Base-by-base conservation (phyloP, 768 basidiomycete species). In the Leccinum ochraceum region DNA sequence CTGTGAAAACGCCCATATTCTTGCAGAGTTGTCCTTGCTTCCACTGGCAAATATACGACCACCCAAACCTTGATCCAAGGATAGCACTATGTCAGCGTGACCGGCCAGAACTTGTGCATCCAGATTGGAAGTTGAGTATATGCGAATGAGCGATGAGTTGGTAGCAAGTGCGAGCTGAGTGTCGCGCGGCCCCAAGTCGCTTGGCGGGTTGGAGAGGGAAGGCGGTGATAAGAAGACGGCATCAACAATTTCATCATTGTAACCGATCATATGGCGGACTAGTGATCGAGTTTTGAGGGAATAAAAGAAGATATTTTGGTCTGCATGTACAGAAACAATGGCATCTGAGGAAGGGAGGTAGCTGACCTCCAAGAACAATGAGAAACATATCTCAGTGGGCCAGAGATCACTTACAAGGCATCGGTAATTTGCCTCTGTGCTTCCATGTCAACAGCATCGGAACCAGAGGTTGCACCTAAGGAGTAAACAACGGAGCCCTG, bases 201-300 rank as follows among this genome's bases (percentile, higher is more conserved):
- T 67, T 2, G 71, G 55, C 0, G 64, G 32, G 6, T 68, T 63
- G 30, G 64, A 65, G 7, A 64, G 67, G 20, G 71, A 52, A 26
- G 67, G n/a, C 34, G 80, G 70, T 50, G 83, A 84, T 60, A 99
- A 81, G 76, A 95, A 93, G 28, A 83, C 80, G 5, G 88, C 84
- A 68, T 98, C 97, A 54, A 98, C 90, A 65, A 98, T 95, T 75
- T 98, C 96, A 75, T 99, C 97, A 73, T 98, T 98, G 81, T 90
- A 99, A 0, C 97, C 97, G 67, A 98, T 87, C 65, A 98, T 77
- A 67, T 98, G 96, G 17, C 91, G 88, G 2, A 81, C 78, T 26
- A 92, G 76, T 9, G 81, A 77, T 34, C 81, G 81, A 1, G 85
- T 84, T n/a, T 80, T 73, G 8, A 96, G 77, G 2, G 92, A 94